Percentiles rank a stretch among this genome's conserved stretches.
Evolutionary conservation across 495 filamentous ascomycete species (phyloP).

Genomic region (Hyaloscypha hepaticicola): DNA sequence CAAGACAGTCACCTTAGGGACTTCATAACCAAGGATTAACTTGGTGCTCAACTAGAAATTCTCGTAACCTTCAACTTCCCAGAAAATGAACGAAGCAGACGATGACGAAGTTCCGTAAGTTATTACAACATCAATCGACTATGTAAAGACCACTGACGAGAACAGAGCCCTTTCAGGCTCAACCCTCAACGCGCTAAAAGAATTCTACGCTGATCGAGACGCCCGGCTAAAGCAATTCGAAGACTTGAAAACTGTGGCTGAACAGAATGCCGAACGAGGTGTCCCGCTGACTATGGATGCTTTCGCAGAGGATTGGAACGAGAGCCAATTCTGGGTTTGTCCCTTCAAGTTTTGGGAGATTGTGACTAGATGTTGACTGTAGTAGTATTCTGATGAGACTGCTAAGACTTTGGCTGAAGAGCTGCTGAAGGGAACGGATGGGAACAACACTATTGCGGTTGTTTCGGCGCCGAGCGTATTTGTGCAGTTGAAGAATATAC

Average conservation of each 20-base stretch:
- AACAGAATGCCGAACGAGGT: conserved; percentile 22
- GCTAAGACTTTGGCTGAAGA: conserved; percentile 59
- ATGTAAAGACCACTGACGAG: neutral
- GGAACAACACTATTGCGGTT: conserved; percentile 58
- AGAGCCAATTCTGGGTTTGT: conserved; percentile 74
- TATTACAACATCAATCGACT: neutral
- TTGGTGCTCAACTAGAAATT: neutral
- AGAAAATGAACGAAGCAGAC: neutral
- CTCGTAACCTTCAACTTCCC: neutral
- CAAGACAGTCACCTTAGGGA: neutral
- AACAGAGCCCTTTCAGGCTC: conserved; percentile 46
- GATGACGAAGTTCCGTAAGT: conserved; percentile 6
- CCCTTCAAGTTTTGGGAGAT: neutral
- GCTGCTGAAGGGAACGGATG: conserved; percentile 55
- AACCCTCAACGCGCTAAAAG: conserved; percentile 61
- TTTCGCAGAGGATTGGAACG: conserved; percentile 80
- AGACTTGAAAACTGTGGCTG: conserved; percentile 51
- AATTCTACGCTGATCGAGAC: conserved; percentile 70
- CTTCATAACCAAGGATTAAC: no score
- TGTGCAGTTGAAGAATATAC: conserved; percentile 66
- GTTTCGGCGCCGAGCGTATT: conserved; percentile 77
- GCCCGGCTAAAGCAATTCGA: conserved; percentile 60
- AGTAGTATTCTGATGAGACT: conserved; percentile 69
- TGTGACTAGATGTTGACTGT: neutral
- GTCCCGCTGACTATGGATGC: conserved; percentile 61